Evolutionary conservation across 2,329 filamentous ascomycete species (phyloP).

Genomic region (Pestalotiopsis fici): DNA sequence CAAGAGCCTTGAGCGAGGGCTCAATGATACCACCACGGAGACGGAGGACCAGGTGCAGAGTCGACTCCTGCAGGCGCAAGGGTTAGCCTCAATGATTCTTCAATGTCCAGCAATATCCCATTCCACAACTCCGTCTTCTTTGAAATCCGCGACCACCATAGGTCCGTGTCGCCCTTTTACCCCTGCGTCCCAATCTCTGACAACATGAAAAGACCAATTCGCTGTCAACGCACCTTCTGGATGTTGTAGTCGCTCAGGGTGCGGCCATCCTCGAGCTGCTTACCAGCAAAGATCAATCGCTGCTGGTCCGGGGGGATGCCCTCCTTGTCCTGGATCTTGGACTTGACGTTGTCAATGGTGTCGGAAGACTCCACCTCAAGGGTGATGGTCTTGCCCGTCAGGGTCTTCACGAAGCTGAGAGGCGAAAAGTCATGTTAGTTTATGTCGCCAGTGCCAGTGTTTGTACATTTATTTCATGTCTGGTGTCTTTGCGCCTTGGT

Average conservation of each 20-base stretch:
- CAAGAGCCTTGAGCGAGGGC: constrained; percentile 96
- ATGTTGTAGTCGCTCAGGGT: constrained; percentile 99
- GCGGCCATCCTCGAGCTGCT: constrained; percentile 98
- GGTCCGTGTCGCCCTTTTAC: neutral
- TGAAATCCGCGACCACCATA: neutral
- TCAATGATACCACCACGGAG: constrained; percentile 99
- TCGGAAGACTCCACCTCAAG: constrained; percentile 98
- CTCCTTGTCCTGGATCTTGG: constrained; percentile 99
- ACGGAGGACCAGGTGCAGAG: constrained; percentile 96
- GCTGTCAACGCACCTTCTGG: constrained; percentile 76
- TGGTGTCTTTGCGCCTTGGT: neutral
- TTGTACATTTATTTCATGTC: neutral
- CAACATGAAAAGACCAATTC: neutral
- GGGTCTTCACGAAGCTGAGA: constrained; percentile 97
- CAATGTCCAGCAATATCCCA: neutral
- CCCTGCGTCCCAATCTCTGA: neutral
- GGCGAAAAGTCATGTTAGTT: constrained; percentile 22
- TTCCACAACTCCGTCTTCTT: neutral
- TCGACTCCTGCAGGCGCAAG: constrained; percentile 74
- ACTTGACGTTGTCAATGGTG: constrained; percentile 99
- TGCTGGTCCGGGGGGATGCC: constrained; percentile 98
- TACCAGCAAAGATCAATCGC: constrained; percentile 97
- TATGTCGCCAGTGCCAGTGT: constrained; percentile 4
- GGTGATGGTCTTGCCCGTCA: constrained; percentile 99
- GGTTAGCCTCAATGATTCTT: constrained; percentile 4